Conservation (phyloP, 208 protist species). For the Trypanosoma congolense region DNA sequence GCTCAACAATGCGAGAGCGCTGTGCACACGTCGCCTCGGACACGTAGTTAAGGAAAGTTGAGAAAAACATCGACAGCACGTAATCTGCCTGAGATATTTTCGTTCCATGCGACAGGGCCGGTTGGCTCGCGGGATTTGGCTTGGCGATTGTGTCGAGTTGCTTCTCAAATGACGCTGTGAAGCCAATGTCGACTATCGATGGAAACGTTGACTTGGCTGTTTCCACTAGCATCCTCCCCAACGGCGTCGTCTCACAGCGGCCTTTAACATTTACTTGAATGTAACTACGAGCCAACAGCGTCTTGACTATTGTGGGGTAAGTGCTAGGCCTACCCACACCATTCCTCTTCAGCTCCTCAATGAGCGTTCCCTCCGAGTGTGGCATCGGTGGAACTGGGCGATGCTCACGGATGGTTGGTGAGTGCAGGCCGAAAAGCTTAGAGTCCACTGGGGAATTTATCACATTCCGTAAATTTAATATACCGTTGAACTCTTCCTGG, state of each 20-base stretch:
- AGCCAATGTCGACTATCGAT: conserved; percentile 88
- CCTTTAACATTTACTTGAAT: conserved; percentile 70
- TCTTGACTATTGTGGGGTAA: conserved; percentile 90
- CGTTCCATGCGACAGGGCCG: conserved; percentile 7
- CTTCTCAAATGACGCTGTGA: conserved; percentile 85
- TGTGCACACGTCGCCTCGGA: conserved; percentile 73
- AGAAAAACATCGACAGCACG: conserved; percentile 81
- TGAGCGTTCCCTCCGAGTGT: conserved; percentile 80
- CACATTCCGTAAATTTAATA: conserved; percentile 35
- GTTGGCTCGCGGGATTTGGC: conserved; percentile 22
- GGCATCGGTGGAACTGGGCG: conserved; percentile 54
- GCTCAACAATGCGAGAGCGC: conserved; percentile 58
- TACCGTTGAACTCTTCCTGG: conserved; percentile 73
- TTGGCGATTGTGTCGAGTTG: conserved; percentile 86
- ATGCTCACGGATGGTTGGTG: conserved; percentile 49
- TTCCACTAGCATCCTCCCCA: conserved; percentile 69
- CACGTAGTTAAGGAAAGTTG: conserved; percentile 83
- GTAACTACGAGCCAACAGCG: conserved; percentile 77
- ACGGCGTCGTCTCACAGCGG: conserved; percentile 73
- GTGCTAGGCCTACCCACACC: conserved; percentile 86
- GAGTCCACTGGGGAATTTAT: conserved; percentile 7
- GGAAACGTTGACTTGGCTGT: conserved; percentile 74
- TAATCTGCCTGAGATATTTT: conserved; percentile 64
- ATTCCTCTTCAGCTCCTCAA: conserved; percentile 84
- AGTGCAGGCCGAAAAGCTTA: conserved; percentile 26